These are phyloP conservation scores for Starmerella geochares DNA, from an alignment of 805 yeast genomes.

Conservation along the genomic window DNA sequence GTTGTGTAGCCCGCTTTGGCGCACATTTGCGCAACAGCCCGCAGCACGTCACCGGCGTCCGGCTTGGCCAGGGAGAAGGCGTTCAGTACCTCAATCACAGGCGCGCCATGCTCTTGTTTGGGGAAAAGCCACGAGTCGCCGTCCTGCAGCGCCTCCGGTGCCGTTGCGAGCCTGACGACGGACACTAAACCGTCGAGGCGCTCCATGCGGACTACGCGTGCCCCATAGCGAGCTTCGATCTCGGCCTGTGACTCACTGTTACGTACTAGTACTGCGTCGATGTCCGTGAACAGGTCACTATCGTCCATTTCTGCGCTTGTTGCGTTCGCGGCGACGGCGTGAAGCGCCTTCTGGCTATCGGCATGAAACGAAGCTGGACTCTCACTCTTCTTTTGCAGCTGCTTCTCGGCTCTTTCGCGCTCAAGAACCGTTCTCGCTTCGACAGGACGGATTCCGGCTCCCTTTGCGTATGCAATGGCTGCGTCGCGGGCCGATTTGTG, in stretches of 20 bases:
- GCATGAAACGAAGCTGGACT: no score
- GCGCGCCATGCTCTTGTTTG: not conserved
- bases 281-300: not conserved
- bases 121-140: constrained; percentile 2
- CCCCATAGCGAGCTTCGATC: not conserved
- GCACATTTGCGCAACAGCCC: constrained; percentile 4
- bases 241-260: not conserved
- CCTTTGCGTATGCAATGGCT: not conserved
- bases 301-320: not conserved
- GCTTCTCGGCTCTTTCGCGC: not conserved
- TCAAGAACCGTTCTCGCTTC: not conserved
- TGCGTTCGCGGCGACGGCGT: no score
- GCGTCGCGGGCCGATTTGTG: not conserved
- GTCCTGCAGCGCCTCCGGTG: not conserved
- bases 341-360: no score
- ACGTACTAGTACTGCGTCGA: not conserved
- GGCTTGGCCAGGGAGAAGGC: constrained; percentile 8
- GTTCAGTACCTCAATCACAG: constrained; percentile 13
- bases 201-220: not conserved
- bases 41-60: not conserved
- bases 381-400: not conserved
- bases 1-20: constrained; percentile 1
- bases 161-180: constrained; percentile 1
- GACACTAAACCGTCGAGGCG: not conserved
- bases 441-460: not conserved